Percentiles rank a stretch among this genome's conserved stretches.
Conservation (phyloP, 2,329 filamentous ascomycete species). For the Paraconiothyrium sp. region DNA sequence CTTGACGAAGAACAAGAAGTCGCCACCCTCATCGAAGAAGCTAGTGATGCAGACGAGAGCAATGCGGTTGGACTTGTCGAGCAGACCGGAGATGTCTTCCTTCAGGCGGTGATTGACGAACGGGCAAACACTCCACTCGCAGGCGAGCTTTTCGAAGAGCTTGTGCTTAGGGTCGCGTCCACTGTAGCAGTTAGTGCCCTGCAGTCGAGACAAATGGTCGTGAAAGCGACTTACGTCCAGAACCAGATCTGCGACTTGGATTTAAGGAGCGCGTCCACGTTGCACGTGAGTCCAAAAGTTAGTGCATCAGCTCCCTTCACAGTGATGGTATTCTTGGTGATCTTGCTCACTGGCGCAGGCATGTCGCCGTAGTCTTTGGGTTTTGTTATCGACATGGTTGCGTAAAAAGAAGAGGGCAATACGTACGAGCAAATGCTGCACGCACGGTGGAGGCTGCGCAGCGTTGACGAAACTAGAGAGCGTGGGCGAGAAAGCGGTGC, state of each 20-base stretch:
- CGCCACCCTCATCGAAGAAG: conserved; percentile 29
- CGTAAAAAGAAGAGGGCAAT: not conserved
- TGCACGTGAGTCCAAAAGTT: not conserved
- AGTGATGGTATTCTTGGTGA: conserved; percentile 5
- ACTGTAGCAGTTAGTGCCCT: conserved; percentile 16
- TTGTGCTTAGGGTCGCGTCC: conserved; percentile 12
- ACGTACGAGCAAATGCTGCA: conserved; percentile 6
- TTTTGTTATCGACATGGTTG: not conserved
- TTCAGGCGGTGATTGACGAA: conserved; percentile 10
- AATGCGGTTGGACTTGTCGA: conserved; percentile 9
- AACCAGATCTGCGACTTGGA: not conserved
- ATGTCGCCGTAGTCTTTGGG: not conserved
- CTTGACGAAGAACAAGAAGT: conserved; percentile 32
- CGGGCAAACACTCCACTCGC: conserved; percentile 17
- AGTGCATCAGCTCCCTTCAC: not conserved
- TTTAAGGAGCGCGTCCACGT: not conserved
- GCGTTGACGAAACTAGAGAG: not conserved
- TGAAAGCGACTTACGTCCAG: conserved; percentile 3
- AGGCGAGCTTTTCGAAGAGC: conserved; percentile 17
- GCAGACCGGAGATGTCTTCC: conserved; percentile 6
- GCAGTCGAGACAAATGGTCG: conserved; percentile 42
- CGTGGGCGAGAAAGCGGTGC: not conserved
- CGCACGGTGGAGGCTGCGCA: not conserved
- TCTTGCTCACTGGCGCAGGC: conserved; percentile 1
- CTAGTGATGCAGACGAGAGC: conserved; percentile 29